Percentiles rank a stretch among this genome's conserved stretches.
phyloP scores from a whole-genome alignment of 2,329 filamentous ascomycete species.

The Verticillium klebahnii region DNA sequence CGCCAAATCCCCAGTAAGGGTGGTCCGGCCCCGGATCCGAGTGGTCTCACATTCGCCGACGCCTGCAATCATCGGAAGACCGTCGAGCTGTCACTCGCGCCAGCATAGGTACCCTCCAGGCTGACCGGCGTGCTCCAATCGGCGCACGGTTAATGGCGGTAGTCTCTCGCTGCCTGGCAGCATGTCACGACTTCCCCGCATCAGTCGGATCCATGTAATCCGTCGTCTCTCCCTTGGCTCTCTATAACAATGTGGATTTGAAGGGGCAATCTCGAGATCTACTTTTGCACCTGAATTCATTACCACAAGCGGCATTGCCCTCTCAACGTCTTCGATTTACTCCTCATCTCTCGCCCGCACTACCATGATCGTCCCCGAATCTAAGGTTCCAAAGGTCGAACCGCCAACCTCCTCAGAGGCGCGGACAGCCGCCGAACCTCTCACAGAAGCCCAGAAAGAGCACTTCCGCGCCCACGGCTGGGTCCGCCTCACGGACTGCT shows the following conservation, averaged over 20 bases:
- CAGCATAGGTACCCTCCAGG: not conserved
- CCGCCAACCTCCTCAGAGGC: not conserved
- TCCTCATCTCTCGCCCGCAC: not conserved
- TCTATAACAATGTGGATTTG: not conserved
- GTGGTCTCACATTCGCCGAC: not conserved
- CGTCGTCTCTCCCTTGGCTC: not conserved
- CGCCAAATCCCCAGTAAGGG: not conserved
- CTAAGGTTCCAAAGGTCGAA: not conserved
- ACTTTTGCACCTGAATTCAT: not conserved
- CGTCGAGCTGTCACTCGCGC: not conserved
- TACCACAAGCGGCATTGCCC: not conserved
- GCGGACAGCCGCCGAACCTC: conserved; percentile 12
- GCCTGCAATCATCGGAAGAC: not conserved
- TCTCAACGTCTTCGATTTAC: too few relatives aligned
- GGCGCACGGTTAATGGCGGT: not conserved
- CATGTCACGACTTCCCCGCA: not conserved
- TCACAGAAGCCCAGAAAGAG: conserved; percentile 33
- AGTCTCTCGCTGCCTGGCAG: not conserved
- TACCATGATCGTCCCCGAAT: not conserved
- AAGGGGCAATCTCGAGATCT: too few relatives aligned
- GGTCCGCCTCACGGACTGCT: conserved; percentile 26
- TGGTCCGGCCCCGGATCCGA: too few relatives aligned
- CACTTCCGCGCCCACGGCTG: conserved; percentile 36
- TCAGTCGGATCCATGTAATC: not conserved
- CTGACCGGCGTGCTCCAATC: not conserved